phyloP scores from a whole-genome alignment of 2,329 filamentous ascomycete genomes.

The Cadophora sp. region DNA sequence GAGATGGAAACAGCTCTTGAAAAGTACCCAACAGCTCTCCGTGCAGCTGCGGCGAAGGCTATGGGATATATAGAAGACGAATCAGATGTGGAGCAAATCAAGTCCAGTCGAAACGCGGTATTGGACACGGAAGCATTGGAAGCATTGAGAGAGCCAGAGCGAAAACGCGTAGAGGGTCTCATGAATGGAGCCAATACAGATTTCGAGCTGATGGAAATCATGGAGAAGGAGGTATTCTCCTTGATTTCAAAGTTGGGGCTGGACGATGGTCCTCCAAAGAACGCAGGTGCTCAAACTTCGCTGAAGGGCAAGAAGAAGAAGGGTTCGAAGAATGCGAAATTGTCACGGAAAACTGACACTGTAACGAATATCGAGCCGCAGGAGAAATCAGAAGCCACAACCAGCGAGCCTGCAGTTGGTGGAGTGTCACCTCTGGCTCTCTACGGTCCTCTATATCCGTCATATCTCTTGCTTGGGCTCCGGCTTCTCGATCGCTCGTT shows the following conservation, averaged over 20 bases:
- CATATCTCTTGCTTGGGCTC: slow-evolving; percentile 64
- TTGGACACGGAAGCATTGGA: slow-evolving; percentile 20
- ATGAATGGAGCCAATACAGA: slow-evolving; percentile 66
- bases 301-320: slow-evolving; percentile 23
- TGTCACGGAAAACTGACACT: slow-evolving; percentile 22
- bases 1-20: slow-evolving; percentile 34
- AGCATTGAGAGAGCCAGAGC: slow-evolving; percentile 51
- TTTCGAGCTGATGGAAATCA: slow-evolving; percentile 67
- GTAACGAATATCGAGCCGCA: not conserved
- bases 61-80: slow-evolving; percentile 34
- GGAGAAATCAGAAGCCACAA: not conserved
- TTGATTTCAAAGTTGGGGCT: slow-evolving; percentile 64
- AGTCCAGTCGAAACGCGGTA: not conserved
- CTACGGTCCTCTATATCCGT: slow-evolving; percentile 69
- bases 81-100: slow-evolving; percentile 19
- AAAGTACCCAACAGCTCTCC: slow-evolving; percentile 42
- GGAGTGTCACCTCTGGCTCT: slow-evolving; percentile 51
- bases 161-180: slow-evolving; percentile 56
- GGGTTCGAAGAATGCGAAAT: slow-evolving; percentile 20
- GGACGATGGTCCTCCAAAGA: slow-evolving; percentile 37
- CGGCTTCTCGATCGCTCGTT: slow-evolving; percentile 64
- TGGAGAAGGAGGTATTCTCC: slow-evolving; percentile 72
- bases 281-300: not conserved
- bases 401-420: not conserved
- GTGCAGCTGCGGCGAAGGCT: slow-evolving; percentile 41